phyloP scores from a whole-genome alignment of 306 rosid genomes.

The Acacia melanoxylon region DNA sequence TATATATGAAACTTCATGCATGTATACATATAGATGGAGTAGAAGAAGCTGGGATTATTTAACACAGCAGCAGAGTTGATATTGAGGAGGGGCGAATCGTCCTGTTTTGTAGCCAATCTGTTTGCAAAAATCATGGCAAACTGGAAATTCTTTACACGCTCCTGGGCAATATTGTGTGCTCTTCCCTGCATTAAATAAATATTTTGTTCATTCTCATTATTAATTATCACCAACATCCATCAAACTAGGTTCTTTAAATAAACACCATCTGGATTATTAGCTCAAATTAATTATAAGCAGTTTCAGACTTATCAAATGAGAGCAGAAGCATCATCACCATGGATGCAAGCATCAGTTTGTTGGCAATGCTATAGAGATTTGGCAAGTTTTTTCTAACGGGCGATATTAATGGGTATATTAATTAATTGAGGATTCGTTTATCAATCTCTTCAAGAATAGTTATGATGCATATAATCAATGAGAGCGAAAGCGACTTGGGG shows the following conservation, averaged over 20 bases:
- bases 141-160: not conserved
- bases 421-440: too few relatives aligned
- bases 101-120: not conserved
- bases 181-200: not conserved
- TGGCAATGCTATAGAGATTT: not conserved
- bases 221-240: too few relatives aligned
- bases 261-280: too few relatives aligned
- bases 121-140: not conserved
- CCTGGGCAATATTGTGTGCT: not conserved
- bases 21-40: too few relatives aligned
- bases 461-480: too few relatives aligned
- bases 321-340: not conserved
- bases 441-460: too few relatives aligned
- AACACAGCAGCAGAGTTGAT: conserved; percentile 6
- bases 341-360: not conserved
- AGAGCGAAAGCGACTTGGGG: too few relatives aligned
- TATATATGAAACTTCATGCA: not conserved
- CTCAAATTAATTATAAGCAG: too few relatives aligned
- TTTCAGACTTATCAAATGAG: not conserved
- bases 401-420: too few relatives aligned
- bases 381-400: too few relatives aligned
- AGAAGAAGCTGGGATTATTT: not conserved
- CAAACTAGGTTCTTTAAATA: too few relatives aligned
- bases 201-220: too few relatives aligned
- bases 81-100: not conserved